phyloP scores from a whole-genome alignment of 139 green algal species.

The Chlorella sorokiniana region DNA sequence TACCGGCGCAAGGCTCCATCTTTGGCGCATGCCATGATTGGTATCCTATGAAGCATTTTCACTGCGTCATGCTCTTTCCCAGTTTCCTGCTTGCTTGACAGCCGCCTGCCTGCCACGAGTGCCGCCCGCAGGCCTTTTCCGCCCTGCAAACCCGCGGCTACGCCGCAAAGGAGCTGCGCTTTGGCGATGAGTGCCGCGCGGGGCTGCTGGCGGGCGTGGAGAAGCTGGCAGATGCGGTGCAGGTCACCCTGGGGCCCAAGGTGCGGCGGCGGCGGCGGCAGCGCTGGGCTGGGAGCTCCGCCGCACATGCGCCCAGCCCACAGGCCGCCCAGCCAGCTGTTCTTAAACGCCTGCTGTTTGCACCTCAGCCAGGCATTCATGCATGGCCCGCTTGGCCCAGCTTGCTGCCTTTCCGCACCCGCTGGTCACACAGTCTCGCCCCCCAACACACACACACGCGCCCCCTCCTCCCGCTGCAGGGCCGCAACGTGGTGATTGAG shows the following conservation, averaged over 20 bases:
- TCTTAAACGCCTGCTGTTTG: too few species aligned
- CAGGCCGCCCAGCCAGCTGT: not conserved
- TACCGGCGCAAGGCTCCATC: too few species aligned
- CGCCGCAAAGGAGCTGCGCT: conserved; percentile 95
- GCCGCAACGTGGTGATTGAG: conserved; percentile 99
- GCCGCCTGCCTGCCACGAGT: not conserved
- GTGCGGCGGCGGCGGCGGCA: conserved; percentile 43
- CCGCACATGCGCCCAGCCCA: not conserved
- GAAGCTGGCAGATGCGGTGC: conserved; percentile 96
- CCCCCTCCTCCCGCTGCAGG: conserved; percentile 55
- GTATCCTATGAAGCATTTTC: too few species aligned
- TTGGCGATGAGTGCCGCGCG: conserved; percentile 92
- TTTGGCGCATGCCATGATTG: too few species aligned
- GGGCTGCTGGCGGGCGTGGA: conserved; percentile 92
- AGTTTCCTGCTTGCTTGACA: too few species aligned
- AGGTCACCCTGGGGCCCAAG: conserved; percentile 98
- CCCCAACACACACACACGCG: not conserved
- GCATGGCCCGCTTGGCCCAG: too few species aligned
- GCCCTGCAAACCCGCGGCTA: conserved; percentile 61
- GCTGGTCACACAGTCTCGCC: not conserved
- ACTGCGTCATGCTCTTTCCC: too few species aligned
- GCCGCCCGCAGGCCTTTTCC: conserved; percentile 31
- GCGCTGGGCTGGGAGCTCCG: too few species aligned
- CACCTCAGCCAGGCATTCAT: too few species aligned
- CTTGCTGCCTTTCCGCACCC: too few species aligned